Base-by-base conservation (phyloP, 140 eudicot genomes). In the Bidens hawaiensis region DNA sequence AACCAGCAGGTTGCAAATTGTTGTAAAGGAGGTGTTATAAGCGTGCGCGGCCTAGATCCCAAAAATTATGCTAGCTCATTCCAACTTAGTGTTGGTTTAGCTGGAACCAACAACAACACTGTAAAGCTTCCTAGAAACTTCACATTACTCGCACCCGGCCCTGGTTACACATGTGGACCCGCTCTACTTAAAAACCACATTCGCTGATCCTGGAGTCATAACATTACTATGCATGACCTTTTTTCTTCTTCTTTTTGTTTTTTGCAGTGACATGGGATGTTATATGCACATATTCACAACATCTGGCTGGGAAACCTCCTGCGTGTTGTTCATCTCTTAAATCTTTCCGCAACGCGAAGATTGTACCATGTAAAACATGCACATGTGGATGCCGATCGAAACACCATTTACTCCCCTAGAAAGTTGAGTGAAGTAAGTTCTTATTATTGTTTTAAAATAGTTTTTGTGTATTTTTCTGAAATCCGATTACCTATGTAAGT, bases 201-300 rank as follows among this genome's bases (percentile, higher is more conserved):
- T n/a, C n/a, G n/a, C n/a, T n/a, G n/a, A n/a, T n/a, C n/a, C n/a
- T n/a, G n/a, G n/a, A n/a, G n/a, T n/a, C n/a, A n/a, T n/a, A n/a
- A n/a, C n/a, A n/a, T n/a, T n/a, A n/a, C n/a, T n/a, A n/a, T n/a
- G n/a, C n/a, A n/a, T n/a, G n/a, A n/a, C n/a, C n/a, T n/a, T n/a
- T n/a, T n/a, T n/a, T 38, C 45, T 38, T 38, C 57, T 28, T n/a
- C n/a, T n/a, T n/a, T 38, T 15, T 38, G 11, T 51, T 28, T 64
- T 42, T 48, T 48, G 18, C 94, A 91, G 98, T 91, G 96, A 87
- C 98, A 1, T 91, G 98, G 96, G 84, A 87, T 54, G 89, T 84
- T 33, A 91, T 85, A 9, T 87, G 96, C 70, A 84, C 89, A 50
- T 90, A 90, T 67, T 90, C 97, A 4, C 94, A 84, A 53, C 86